Percentiles rank a stretch among this genome's conserved stretches.
phyloP scores from a whole-genome alignment of 2,329 filamentous ascomycete genomes.

The Epichloe coenophiala region DNA sequence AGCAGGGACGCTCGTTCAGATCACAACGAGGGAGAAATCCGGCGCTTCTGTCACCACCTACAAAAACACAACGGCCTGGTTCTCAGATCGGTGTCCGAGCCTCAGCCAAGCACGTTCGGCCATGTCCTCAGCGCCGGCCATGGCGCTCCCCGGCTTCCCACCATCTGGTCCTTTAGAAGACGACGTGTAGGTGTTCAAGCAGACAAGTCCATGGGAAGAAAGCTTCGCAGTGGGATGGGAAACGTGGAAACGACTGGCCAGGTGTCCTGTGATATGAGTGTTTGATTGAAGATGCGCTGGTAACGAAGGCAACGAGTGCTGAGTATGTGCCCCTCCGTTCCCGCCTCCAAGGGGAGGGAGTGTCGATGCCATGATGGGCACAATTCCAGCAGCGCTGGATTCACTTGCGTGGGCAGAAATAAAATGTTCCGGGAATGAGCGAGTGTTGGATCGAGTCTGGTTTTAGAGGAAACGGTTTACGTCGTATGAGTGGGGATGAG shows the following conservation, averaged over 20 bases:
- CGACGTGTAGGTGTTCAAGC: constrained; percentile 87
- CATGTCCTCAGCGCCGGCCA: constrained; percentile 84
- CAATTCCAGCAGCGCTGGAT: constrained; percentile 7
- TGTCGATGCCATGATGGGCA: constrained; percentile 46
- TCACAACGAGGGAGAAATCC: neutral
- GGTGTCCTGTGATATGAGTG: constrained; percentile 66
- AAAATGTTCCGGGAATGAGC: neutral
- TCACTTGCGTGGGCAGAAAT: neutral
- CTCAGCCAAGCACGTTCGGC: constrained; percentile 76
- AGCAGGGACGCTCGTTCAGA: neutral
- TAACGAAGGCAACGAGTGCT: constrained; percentile 77
- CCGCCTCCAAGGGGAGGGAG: constrained; percentile 34
- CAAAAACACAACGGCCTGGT: constrained; percentile 87
- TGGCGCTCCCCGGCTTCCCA: constrained; percentile 78
- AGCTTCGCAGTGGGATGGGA: constrained; percentile 76
- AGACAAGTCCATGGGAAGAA: constrained; percentile 82
- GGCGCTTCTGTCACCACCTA: constrained; percentile 35
- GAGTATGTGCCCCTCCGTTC: constrained; percentile 54
- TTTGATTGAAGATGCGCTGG: constrained; percentile 72
- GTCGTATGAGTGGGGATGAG: neutral
- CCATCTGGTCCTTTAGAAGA: constrained; percentile 83
- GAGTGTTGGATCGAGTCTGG: neutral
- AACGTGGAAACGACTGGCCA: constrained; percentile 84
- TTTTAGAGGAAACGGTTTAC: neutral
- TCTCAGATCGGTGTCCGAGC: constrained; percentile 78